phyloP scores from a whole-genome alignment of 2,329 filamentous ascomycete species.

The Orbilia ellipsospora region DNA sequence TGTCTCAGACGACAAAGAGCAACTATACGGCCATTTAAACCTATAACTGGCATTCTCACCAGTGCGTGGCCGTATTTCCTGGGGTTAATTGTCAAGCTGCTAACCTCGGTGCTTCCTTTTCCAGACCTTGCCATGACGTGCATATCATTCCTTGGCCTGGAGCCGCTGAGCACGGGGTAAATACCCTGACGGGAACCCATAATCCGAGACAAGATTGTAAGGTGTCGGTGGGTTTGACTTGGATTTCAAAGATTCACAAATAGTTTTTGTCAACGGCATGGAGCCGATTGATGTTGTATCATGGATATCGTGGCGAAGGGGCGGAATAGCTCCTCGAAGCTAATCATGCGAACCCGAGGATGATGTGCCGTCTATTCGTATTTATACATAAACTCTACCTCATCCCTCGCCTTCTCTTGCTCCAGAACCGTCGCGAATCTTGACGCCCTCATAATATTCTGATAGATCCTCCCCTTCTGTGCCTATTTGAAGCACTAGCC shows the following conservation, averaged over 20 bases:
- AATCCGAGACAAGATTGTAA: conserved; percentile 14
- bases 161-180: conserved; percentile 14
- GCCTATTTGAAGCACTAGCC: no score
- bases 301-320: no score
- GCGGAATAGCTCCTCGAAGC: no score
- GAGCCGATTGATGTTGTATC: no score
- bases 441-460: background rate
- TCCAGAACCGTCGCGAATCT: background rate
- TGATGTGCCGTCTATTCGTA: no score
- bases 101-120: conserved; percentile 15
- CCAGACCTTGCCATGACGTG: conserved; percentile 32
- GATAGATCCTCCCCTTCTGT: background rate
- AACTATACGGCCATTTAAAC: conserved; percentile 6
- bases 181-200: conserved; percentile 22
- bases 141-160: conserved; percentile 6
- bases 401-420: background rate
- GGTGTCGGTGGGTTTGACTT: background rate
- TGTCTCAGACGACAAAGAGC: conserved; percentile 45
- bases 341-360: no score
- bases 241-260: conserved; percentile 4
- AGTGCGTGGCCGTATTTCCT: conserved; percentile 27
- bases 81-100: conserved; percentile 5
- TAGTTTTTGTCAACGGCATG: conserved; percentile 7
- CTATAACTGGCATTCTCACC: conserved; percentile 14
- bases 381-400: no score